Conservation (phyloP, 371 early-diverging fungal genomes). For the Lichtheimia corymbifera region DNA sequence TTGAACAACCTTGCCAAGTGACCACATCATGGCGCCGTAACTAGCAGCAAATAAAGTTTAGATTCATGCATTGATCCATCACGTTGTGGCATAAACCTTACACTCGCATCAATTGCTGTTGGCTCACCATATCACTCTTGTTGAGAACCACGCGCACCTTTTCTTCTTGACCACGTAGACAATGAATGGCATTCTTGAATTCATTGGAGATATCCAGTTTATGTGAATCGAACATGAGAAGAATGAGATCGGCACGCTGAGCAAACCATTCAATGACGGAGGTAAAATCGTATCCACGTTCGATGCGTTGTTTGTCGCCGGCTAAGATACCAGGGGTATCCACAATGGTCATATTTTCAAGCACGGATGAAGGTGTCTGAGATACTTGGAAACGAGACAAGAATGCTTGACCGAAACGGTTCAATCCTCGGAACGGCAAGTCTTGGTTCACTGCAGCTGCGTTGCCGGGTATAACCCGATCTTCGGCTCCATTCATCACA, state of each 20-base stretch:
- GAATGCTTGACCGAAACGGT: conserved; percentile 80
- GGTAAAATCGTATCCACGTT: conserved; percentile 83
- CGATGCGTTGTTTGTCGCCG: conserved; percentile 81
- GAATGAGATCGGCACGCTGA: conserved; percentile 83
- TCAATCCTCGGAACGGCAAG: conserved; percentile 75
- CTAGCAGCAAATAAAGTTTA: conserved; percentile 22
- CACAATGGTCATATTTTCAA: conserved; percentile 81
- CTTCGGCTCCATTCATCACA: conserved; percentile 76
- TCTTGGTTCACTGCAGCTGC: conserved; percentile 86
- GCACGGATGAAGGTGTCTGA: conserved; percentile 69
- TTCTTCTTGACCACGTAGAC: conserved; percentile 82
- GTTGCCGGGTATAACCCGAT: conserved; percentile 80
- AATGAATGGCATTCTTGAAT: conserved; percentile 81
- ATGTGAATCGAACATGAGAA: conserved; percentile 86
- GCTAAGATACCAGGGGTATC: conserved; percentile 90
- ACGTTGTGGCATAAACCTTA: conserved; percentile 39
- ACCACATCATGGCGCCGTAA: conserved; percentile 94
- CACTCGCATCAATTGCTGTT: conserved; percentile 89
- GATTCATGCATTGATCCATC: background rate
- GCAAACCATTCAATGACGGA: conserved; percentile 88
- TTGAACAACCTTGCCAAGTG: conserved; percentile 84
- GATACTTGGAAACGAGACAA: conserved; percentile 87
- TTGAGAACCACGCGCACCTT: conserved; percentile 85
- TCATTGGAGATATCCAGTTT: conserved; percentile 92
- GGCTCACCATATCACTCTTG: conserved; percentile 85